Base-by-base conservation (phyloP, 257 asterid genomes). In the Salvia rosmarinus region DNA sequence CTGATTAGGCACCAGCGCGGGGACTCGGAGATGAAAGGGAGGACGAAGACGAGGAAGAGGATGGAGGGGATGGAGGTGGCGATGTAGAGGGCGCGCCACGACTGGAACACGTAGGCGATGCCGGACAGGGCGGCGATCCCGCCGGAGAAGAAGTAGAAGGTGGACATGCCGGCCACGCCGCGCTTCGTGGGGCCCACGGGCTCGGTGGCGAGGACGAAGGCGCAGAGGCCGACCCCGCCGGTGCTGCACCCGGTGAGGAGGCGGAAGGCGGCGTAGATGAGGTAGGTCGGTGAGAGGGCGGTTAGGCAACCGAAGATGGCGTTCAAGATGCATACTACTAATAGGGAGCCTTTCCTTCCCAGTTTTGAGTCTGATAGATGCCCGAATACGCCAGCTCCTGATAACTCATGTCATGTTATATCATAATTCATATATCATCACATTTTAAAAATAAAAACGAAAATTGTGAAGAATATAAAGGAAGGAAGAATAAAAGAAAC, bases 361-460 rank as follows among this genome's bases (percentile, higher is more conserved):
- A 87, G 17, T 66, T 57, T 87, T 1, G 97, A 90, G 71, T 92
- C 97, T 5, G 98, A 92, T 9, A 92, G 86, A 77, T 92, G 96
- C 21, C 98, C 98, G 66, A 92, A 92, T 34, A 92, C 88, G 54
- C 97, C 97, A 25, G 98, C 97, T 35, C 98, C 97, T 92, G 87
- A 28, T 8, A 25, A n/a, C n/a, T n/a, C n/a, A n/a, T n/a, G n/a
- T n/a, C n/a, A n/a, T n/a, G n/a, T n/a, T n/a, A n/a, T n/a, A n/a
- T n/a, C n/a, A n/a, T n/a, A n/a, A n/a, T n/a, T n/a, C n/a, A n/a
- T n/a, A n/a, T n/a, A n/a, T n/a, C n/a, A n/a, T n/a, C n/a, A n/a
- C n/a, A n/a, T n/a, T n/a, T n/a, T n/a, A n/a, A n/a, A n/a, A n/a
- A n/a, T n/a, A n/a, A n/a, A n/a, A n/a, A n/a, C n/a, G 50, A 43